A percentile compares a stretch with the other conserved stretches of the same genome.
Evolutionary conservation across 1,139 yeast genomes (phyloP).

Genomic region (Saccharomyces uvarum): DNA sequence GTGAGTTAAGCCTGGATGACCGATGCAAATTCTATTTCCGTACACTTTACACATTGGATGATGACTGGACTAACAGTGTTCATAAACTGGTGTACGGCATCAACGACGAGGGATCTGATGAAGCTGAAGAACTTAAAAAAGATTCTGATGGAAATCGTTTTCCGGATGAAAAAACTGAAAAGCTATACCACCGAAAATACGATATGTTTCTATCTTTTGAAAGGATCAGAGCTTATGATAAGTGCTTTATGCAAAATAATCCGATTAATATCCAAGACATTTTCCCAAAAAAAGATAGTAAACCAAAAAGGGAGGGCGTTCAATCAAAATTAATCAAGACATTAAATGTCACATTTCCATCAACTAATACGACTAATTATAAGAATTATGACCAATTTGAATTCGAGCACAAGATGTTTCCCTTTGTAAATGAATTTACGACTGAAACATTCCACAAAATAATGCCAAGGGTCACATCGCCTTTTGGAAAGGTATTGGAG

Average conservation of each 20-base stretch:
- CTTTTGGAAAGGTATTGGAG: slow-evolving; percentile 7
- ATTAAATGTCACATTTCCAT: background rate
- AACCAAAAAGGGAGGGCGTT: background rate
- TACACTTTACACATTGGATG: slow-evolving; percentile 12
- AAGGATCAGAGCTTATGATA: slow-evolving; percentile 15
- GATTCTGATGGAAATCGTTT: slow-evolving; percentile 6
- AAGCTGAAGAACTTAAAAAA: slow-evolving; percentile 1
- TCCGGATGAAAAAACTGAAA: slow-evolving; percentile 7
- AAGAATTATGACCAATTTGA: slow-evolving; percentile 12
- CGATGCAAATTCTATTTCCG: slow-evolving; percentile 16
- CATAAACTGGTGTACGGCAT: slow-evolving; percentile 9
- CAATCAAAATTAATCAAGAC: background rate
- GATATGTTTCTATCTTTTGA: slow-evolving; percentile 12
- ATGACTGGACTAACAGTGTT: slow-evolving; percentile 15
- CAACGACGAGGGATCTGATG: slow-evolving; percentile 8
- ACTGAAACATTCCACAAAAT: slow-evolving; percentile 9
- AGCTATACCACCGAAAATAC: slow-evolving; percentile 6
- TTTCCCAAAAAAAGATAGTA: slow-evolving; percentile 2
- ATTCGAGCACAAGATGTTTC: slow-evolving; percentile 18
- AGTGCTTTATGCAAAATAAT: slow-evolving; percentile 10
- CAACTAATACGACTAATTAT: background rate
- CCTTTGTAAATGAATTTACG: slow-evolving; percentile 10
- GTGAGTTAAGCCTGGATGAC: slow-evolving; percentile 7
- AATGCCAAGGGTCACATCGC: slow-evolving; percentile 12
- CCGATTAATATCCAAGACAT: slow-evolving; percentile 2